Evolutionary conservation across 805 yeast genomes (phyloP).

Genomic region (Ogataea neopini): DNA sequence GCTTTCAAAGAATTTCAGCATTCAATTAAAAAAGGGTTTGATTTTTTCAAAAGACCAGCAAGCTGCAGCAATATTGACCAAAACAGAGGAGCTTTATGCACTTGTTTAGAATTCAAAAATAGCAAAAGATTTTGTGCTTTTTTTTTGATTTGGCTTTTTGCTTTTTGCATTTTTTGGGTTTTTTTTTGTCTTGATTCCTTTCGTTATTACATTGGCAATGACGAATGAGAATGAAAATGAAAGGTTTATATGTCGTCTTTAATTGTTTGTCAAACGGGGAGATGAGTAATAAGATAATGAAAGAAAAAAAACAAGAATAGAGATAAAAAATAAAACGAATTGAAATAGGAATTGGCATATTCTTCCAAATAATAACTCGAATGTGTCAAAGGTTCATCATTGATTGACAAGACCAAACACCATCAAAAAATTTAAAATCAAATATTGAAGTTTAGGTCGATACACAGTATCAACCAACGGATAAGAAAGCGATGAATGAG

Average conservation of each 20-base stretch:
- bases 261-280: neutral
- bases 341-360: no score
- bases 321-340: neutral
- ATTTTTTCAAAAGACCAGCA: slow-evolving; percentile 10
- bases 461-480: slow-evolving; percentile 4
- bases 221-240: neutral
- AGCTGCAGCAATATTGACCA: slow-evolving; percentile 13
- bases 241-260: neutral
- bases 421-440: neutral
- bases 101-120: neutral
- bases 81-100: slow-evolving; percentile 20
- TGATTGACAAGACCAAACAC: neutral
- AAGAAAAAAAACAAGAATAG: neutral
- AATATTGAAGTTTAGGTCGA: neutral
- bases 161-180: neutral
- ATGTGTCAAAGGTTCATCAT: neutral
- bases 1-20: slow-evolving; percentile 7
- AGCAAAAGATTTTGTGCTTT: neutral
- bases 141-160: neutral
- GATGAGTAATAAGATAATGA: neutral
- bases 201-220: neutral
- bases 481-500: slow-evolving; percentile 3
- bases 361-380: neutral
- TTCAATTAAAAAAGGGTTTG: slow-evolving; percentile 19
- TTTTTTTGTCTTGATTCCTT: neutral